phyloP scores from a whole-genome alignment of 768 basidiomycete species.

The Cystofilobasidium bisporidii region DNA sequence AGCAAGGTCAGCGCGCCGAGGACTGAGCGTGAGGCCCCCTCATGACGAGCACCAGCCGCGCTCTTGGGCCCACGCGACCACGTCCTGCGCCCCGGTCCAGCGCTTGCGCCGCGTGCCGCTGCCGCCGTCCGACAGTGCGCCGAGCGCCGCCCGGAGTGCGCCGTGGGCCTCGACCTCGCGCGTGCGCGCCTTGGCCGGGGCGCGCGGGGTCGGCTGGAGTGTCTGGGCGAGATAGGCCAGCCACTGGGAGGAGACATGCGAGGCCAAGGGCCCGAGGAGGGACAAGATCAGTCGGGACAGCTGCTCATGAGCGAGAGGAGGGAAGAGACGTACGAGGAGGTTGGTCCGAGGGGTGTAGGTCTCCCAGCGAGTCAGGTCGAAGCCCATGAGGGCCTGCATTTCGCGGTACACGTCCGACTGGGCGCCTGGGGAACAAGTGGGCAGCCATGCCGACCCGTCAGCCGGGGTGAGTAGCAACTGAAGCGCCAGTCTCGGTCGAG shows the following conservation, averaged over 20 bases:
- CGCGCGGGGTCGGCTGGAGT: slow-evolving; percentile 38
- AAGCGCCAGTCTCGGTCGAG: not conserved
- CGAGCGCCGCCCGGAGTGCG: slow-evolving; percentile 16
- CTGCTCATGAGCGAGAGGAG: not conserved
- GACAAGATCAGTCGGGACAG: not conserved
- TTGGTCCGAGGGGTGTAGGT: slow-evolving; percentile 73
- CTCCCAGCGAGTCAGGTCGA: slow-evolving; percentile 52
- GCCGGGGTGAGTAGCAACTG: not conserved
- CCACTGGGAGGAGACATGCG: slow-evolving; percentile 55
- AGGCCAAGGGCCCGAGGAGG: not conserved
- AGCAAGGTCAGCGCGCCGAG: too few species aligned
- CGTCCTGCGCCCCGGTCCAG: not conserved
- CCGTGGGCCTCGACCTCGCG: slow-evolving; percentile 11
- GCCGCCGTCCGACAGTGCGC: not conserved
- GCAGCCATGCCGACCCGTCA: not conserved
- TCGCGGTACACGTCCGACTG: slow-evolving; percentile 91
- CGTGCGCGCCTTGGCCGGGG: slow-evolving; percentile 9
- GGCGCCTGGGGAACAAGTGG: slow-evolving; percentile 49
- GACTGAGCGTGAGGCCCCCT: too few species aligned
- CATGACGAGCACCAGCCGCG: slow-evolving; percentile 24
- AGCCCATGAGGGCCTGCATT: slow-evolving; percentile 57
- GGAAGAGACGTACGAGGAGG: slow-evolving; percentile 61
- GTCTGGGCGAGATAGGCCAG: slow-evolving; percentile 72
- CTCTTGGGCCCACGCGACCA: slow-evolving; percentile 24
- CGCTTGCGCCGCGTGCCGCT: too few species aligned